Base-by-base conservation (phyloP, 768 basidiomycete genomes). In the Dioszegia hungarica region DNA sequence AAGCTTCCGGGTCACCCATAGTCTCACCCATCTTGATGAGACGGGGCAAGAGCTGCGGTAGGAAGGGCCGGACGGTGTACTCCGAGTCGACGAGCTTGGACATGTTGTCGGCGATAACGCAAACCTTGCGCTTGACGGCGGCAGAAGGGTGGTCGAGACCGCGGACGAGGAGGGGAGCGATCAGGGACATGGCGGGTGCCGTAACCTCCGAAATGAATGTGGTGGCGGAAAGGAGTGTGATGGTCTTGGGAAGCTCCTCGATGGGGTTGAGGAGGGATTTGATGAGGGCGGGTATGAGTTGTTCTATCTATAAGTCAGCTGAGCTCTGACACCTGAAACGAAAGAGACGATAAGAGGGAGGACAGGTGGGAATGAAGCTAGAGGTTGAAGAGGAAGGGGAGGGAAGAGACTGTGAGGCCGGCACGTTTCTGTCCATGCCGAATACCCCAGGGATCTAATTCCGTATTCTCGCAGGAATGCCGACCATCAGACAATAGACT, bases 181-280 rank as follows among this genome's bases (percentile, higher is more conserved):
- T 95, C 66, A 97, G 85, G 68, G 93, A 95, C 66, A 97, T 87
- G 65, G 93, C 94, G 55, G 92, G 83, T 47, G 92, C 91, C 72
- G 95, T 93, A 79, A 97, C 93, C 82, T 97, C 93, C 50, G 93
- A 90, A 89, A 97, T 93, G 86, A 95, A 97, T 78, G 93, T 97
- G 79, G 93, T 97, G 57, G 93, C 85, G 79, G 93, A 91, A 79
- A 95, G 90, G 80, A 94, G 88, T 62, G 83, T 83, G 72, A 97
- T 89, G 73, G 92, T 95, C 70, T 85, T 87, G 71, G 93, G 89
- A 56, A 97, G 93, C 85, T 99, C 95, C 82, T 99, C 94, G 64
- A 95, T 91, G 71, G 95, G 95, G 83, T 99, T 93, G 80, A 97
- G 91, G 74, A 98, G 82, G 77, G 90, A 87, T 78, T 94, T 91